Evolutionary conservation across 345 rosid species (phyloP), one percentile per base, ranked within the genome.

Genomic region (Brassica rapa): DNA sequence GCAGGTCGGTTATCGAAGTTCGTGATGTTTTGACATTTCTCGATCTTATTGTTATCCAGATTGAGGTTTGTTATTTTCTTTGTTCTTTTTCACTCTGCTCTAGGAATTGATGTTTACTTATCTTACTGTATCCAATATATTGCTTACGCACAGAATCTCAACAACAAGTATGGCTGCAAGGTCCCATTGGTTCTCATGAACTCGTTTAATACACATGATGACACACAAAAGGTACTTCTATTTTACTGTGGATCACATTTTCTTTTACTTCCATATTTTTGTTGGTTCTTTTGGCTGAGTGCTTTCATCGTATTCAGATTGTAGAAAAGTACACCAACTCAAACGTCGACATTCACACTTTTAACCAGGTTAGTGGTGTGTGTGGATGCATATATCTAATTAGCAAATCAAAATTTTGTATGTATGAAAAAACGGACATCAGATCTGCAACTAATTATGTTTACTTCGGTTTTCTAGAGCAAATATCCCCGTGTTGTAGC

Each of bases 201-300:
- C 89, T 95, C 99, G 2, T 95, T 95, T 83, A 95, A 95, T 78
- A 95, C 97, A 77, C 99, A 95, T 79, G 99, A 95, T 66, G 98
- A 95, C 82, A 95, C 99, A 51, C 80, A 68, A 70, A 92, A 95
- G 98, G 99, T 94, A 72, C 60, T 62, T 33, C 1, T 72, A 4
- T 59, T 62, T 23, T 55, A 65, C 35, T 66, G 62, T 21, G 41
- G 9, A 21, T 71, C 23, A 8, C 11, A 30, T 70, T 35, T 39
- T 39, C 35, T 62, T 15, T 77, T 51, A 35, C 9, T 76, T 39
- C 64, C 2, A 41, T 3, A 35, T 19, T 60, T 24, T 33, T 51
- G 11, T 72, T 49, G 75, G 68, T 21, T 10, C 75, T 39, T 62
- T 70, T 0, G 49, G 65, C 66, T 76, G 41, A 81, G 41, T 66